phyloP scores from a whole-genome alignment of 768 basidiomycete genomes.

The Leccinum barrowsii region DNA sequence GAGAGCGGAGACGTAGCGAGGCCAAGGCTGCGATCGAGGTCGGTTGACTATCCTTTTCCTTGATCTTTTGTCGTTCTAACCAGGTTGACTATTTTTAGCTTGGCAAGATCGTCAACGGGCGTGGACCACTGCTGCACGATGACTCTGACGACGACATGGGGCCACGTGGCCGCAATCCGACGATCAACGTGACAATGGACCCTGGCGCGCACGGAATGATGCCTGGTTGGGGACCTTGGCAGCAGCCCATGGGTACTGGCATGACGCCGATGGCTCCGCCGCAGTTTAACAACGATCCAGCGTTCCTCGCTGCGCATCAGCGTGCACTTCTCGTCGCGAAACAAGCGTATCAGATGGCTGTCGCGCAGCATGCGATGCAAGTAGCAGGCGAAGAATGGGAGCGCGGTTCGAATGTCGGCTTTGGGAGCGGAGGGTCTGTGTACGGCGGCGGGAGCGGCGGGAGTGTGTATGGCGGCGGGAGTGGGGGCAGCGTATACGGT shows the following conservation, averaged over 20 bases:
- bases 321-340: conserved; percentile 85
- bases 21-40: conserved; percentile 90
- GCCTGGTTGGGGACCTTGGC: conserved; percentile 35
- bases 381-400: conserved; percentile 93
- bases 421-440: conserved; percentile 35
- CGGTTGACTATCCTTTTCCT: neutral
- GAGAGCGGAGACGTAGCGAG: conserved; percentile 73
- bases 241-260: conserved; percentile 24
- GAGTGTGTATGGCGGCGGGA: conserved; percentile 45
- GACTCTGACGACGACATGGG: conserved; percentile 42
- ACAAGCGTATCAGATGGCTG: conserved; percentile 86
- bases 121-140: conserved; percentile 55
- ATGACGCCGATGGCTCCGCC: conserved; percentile 36
- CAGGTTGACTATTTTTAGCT: conserved; percentile 44
- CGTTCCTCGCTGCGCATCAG: conserved; percentile 72
- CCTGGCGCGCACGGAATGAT: conserved; percentile 26
- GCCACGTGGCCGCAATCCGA: conserved; percentile 15
- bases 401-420: conserved; percentile 58
- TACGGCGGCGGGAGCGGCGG: conserved; percentile 39
- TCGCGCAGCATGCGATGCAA: conserved; percentile 87
- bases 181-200: conserved; percentile 38
- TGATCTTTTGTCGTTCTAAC: conserved; percentile 1
- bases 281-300: conserved; percentile 48
- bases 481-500: conserved; percentile 32
- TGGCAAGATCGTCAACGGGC: conserved; percentile 84